Evolutionary conservation across 2,329 filamentous ascomycete genomes (phyloP).

Genomic region (Nemania abortiva): DNA sequence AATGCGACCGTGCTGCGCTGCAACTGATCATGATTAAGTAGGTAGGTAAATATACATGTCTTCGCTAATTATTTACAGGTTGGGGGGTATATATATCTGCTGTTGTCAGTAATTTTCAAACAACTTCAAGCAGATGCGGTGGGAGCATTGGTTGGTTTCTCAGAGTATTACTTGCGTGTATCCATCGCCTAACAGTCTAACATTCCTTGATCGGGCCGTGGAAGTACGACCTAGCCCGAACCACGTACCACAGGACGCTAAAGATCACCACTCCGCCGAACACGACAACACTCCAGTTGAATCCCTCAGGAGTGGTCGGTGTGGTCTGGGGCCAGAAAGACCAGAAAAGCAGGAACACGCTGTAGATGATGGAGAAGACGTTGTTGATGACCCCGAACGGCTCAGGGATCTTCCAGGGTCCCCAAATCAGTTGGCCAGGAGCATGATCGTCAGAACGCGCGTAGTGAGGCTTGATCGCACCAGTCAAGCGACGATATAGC

Average conservation of each 20-base stretch:
- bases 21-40: background rate
- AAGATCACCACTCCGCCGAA: slow-evolving; percentile 58
- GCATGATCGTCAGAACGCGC: slow-evolving; percentile 13
- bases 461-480: slow-evolving; percentile 45
- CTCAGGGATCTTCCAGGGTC: slow-evolving; percentile 66
- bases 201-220: slow-evolving; percentile 56
- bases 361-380: slow-evolving; percentile 64
- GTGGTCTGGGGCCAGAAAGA: slow-evolving; percentile 62
- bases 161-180: background rate
- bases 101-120: slow-evolving; percentile 1
- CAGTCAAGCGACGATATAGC: slow-evolving; percentile 55
- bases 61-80: slow-evolving; percentile 3
- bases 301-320: slow-evolving; percentile 52
- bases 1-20: background rate
- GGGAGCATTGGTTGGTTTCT: background rate
- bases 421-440: slow-evolving; percentile 56
- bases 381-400: slow-evolving; percentile 66
- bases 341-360: slow-evolving; percentile 68
- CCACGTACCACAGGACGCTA: slow-evolving; percentile 60
- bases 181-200: background rate
- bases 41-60: background rate
- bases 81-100: background rate
- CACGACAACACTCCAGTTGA: slow-evolving; percentile 63
- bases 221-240: slow-evolving; percentile 58
- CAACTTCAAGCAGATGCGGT: background rate